These are phyloP conservation scores for Cladosporium colombiae DNA, from an alignment of 2,329 filamentous ascomycete genomes.

Conservation along the genomic window DNA sequence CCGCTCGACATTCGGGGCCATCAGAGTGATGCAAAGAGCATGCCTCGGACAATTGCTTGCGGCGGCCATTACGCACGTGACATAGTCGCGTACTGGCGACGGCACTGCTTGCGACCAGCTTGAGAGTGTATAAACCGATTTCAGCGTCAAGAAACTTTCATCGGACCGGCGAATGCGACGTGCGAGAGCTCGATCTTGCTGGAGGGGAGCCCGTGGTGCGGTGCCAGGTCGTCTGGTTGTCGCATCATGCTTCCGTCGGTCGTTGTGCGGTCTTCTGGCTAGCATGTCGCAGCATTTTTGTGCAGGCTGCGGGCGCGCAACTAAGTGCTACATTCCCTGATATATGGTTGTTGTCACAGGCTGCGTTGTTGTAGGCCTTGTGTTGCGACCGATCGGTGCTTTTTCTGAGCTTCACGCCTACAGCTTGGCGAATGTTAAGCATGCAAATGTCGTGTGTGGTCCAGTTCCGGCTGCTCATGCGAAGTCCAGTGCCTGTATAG, in stretches of 20 bases:
- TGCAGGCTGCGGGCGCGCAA: no score
- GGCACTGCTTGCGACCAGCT: neutral
- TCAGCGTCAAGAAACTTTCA: neutral
- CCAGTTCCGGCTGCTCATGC: neutral
- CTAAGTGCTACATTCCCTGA: no score
- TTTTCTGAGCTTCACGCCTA: no score
- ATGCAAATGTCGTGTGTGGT: neutral
- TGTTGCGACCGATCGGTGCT: no score
- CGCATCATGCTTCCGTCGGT: neutral
- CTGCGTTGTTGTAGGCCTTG: no score
- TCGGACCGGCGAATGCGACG: neutral
- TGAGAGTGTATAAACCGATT: neutral
- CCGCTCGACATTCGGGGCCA: neutral
- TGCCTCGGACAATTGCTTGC: neutral
- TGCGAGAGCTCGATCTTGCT: neutral
- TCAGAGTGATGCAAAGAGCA: neutral
- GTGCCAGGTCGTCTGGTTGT: neutral
- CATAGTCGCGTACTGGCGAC: neutral
- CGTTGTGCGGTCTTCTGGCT: no score
- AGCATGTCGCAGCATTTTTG: no score
- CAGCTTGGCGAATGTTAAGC: neutral
- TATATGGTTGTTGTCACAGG: no score
- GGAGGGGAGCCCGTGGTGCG: neutral
- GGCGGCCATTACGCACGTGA: no score
- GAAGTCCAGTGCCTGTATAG: neutral